Conservation (phyloP, 257 asterid species). For the Solanum chiquidenum region DNA sequence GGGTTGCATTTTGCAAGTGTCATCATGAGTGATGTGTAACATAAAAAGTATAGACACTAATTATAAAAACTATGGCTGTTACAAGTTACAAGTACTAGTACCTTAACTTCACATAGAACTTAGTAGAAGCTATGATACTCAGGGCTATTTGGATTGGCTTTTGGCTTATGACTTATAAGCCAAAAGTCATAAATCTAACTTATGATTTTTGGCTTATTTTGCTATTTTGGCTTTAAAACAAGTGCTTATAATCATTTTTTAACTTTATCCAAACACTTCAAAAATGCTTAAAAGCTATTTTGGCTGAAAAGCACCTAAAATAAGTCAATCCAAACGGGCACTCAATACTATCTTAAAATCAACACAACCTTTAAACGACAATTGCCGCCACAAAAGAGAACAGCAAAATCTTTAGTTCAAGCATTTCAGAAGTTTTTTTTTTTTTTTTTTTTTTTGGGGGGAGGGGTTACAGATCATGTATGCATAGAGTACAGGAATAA, state of each 20-base stretch:
- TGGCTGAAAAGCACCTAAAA: too few relatives aligned
- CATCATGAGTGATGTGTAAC: background rate
- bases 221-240: too few relatives aligned
- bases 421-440: background rate
- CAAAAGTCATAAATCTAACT: too few relatives aligned
- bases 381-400: background rate
- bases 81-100: background rate
- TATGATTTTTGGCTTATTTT: too few relatives aligned
- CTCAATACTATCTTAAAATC: background rate
- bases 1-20: background rate
- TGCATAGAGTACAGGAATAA: background rate
- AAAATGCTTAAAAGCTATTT: too few relatives aligned
- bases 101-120: background rate
- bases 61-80: background rate
- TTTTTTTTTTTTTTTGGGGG: background rate
- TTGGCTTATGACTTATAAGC: too few relatives aligned
- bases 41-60: background rate
- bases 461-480: background rate
- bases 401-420: background rate
- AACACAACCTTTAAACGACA: conserved; percentile 1
- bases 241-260: too few relatives aligned
- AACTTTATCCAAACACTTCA: too few relatives aligned
- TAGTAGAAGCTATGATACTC: background rate
- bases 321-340: too few relatives aligned
- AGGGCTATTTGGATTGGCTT: too few relatives aligned